Conservation (phyloP, 495 filamentous ascomycete genomes). For the Penicillium samsonianum region DNA sequence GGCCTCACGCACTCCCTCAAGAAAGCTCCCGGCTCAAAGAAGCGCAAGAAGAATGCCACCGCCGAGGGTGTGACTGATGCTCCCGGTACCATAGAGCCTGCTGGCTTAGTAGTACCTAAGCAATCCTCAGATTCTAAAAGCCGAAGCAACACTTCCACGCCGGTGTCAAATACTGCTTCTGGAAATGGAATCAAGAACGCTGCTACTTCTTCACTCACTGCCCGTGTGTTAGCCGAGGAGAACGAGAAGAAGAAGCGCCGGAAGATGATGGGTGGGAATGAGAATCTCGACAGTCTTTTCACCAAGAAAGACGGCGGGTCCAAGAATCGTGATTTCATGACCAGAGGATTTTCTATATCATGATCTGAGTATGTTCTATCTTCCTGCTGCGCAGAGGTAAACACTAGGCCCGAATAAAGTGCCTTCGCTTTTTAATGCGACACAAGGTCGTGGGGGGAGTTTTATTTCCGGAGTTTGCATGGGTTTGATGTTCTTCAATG, state of each 20-base stretch:
- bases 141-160: slow-evolving; percentile 33
- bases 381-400: not conserved
- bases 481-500: slow-evolving; percentile 5
- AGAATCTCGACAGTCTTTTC: slow-evolving; percentile 71
- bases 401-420: not conserved
- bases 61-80: slow-evolving; percentile 21
- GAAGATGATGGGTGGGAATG: slow-evolving; percentile 65
- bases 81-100: slow-evolving; percentile 3
- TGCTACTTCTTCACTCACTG: slow-evolving; percentile 79
- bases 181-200: slow-evolving; percentile 75
- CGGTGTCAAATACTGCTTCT: slow-evolving; percentile 32
- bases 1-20: slow-evolving; percentile 87
- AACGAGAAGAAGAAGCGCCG: slow-evolving; percentile 77
- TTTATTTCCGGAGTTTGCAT: slow-evolving; percentile 8
- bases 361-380: slow-evolving; percentile 58
- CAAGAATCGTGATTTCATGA: slow-evolving; percentile 74
- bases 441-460: slow-evolving; percentile 5
- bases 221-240: slow-evolving; percentile 82
- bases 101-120: slow-evolving; percentile 8
- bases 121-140: slow-evolving; percentile 17
- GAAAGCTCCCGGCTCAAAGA: slow-evolving; percentile 70
- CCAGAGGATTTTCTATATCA: slow-evolving; percentile 70
- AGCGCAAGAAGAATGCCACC: slow-evolving; percentile 62
- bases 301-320: slow-evolving; percentile 53
- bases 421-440: slow-evolving; percentile 7